Percentiles rank a stretch among this genome's conserved stretches.
These are phyloP conservation scores for Rutstroemia sydowiana DNA, from an alignment of 2,329 filamentous ascomycete genomes.

Conservation along the genomic window DNA sequence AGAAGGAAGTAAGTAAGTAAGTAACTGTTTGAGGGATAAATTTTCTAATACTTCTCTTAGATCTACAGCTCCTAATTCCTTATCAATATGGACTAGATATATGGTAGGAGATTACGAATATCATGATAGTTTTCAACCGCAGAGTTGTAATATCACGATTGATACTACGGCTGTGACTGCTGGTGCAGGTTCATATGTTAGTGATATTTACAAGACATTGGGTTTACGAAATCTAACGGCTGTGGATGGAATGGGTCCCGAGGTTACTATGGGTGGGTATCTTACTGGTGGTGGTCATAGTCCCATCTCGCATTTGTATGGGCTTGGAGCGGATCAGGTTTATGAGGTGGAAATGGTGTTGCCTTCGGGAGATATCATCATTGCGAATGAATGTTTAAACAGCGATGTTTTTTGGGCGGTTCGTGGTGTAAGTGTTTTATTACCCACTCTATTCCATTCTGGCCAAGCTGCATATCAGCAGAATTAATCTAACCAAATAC, in stretches of 20 bases:
- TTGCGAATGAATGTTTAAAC: constrained; percentile 19
- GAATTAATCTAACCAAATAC: too few species aligned
- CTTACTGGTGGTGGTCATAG: constrained; percentile 17
- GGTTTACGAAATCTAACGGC: not conserved
- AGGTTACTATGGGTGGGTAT: constrained; percentile 20
- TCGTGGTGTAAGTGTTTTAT: too few species aligned
- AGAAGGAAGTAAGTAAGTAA: too few species aligned
- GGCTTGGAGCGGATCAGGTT: constrained; percentile 15
- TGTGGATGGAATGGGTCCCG: constrained; percentile 8
- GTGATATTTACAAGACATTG: constrained; percentile 8
- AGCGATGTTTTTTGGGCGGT: too few species aligned
- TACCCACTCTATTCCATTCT: too few species aligned
- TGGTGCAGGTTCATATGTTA: constrained; percentile 46
- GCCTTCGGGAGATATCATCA: constrained; percentile 12
- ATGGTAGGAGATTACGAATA: constrained; percentile 32
- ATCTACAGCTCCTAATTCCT: constrained; percentile 35
- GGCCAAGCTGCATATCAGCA: too few species aligned
- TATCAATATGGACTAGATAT: constrained; percentile 46
- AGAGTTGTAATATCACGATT: constrained; percentile 36
- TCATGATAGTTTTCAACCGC: constrained; percentile 36
- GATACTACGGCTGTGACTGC: constrained; percentile 42
- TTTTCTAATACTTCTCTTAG: constrained; percentile 16
- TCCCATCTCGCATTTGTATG: constrained; percentile 8
- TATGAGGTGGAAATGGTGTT: constrained; percentile 15
- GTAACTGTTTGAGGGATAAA: too few species aligned